Evolutionary conservation across 345 rosid species (phyloP).

Genomic region (Lepidium didymum): DNA sequence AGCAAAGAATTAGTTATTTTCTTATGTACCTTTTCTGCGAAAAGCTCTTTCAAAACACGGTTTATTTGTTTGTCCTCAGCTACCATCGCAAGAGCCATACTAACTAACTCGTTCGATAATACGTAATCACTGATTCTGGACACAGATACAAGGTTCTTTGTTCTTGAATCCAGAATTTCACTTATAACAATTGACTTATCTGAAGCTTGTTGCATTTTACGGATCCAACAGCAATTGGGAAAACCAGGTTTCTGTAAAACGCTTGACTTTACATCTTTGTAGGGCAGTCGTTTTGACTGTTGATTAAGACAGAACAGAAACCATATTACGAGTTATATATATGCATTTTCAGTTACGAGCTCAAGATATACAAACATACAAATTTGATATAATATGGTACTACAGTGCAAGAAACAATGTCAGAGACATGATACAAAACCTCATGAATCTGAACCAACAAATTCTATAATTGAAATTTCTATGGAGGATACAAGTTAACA

Average conservation of each 20-base stretch:
- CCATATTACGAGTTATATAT: conserved; percentile 1
- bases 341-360: not conserved
- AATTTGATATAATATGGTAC: not conserved
- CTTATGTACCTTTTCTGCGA: conserved; percentile 65
- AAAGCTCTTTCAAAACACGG: conserved; percentile 84
- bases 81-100: conserved; percentile 97
- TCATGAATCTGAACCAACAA: not conserved
- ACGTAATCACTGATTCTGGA: conserved; percentile 93
- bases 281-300: conserved; percentile 86
- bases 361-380: not conserved
- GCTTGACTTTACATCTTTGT: conserved; percentile 44
- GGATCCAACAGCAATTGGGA: conserved; percentile 85
- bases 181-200: conserved; percentile 77
- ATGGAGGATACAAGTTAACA: not conserved
- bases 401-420: no score
- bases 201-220: conserved; percentile 92
- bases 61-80: conserved; percentile 94
- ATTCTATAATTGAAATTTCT: not conserved
- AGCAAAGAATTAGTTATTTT: not conserved
- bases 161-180: conserved; percentile 91
- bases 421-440: no score
- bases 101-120: conserved; percentile 79
- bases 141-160: conserved; percentile 85
- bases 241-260: conserved; percentile 46
- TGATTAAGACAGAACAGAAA: not conserved